phyloP scores from a whole-genome alignment of 495 filamentous ascomycete genomes.

The Cairneyella variabilis region DNA sequence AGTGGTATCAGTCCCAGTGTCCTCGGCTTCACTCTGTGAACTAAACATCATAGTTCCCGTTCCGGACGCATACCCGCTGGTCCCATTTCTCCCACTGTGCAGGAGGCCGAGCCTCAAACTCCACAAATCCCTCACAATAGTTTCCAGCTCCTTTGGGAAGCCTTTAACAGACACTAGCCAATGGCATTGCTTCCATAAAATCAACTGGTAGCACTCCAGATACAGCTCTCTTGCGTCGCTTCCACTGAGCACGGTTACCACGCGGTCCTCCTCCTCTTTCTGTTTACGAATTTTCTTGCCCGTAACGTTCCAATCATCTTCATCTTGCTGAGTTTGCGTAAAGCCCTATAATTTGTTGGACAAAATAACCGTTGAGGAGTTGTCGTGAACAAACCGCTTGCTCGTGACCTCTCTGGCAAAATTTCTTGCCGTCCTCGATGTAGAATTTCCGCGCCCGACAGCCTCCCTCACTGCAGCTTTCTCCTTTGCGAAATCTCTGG shows the following conservation, averaged over 20 bases:
- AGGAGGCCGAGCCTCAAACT: slow-evolving; percentile 34
- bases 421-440: slow-evolving; percentile 62
- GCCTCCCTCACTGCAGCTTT: slow-evolving; percentile 58
- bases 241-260: slow-evolving; percentile 46
- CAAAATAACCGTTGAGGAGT: background rate
- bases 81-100: slow-evolving; percentile 34
- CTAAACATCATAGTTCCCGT: slow-evolving; percentile 20
- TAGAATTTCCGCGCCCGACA: slow-evolving; percentile 60
- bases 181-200: slow-evolving; percentile 71
- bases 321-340: slow-evolving; percentile 63
- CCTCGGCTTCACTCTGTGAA: slow-evolving; percentile 16
- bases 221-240: slow-evolving; percentile 69
- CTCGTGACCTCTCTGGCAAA: slow-evolving; percentile 63
- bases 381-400: slow-evolving; percentile 39
- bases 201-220: slow-evolving; percentile 79
- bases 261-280: slow-evolving; percentile 49
- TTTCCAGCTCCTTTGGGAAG: slow-evolving; percentile 53
- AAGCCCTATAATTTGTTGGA: slow-evolving; percentile 32
- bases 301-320: slow-evolving; percentile 66
- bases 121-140: slow-evolving; percentile 50
- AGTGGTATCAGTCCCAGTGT: slow-evolving; percentile 15
- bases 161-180: slow-evolving; percentile 57
- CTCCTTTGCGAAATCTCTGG: slow-evolving; percentile 39
- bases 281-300: slow-evolving; percentile 57
- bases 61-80: slow-evolving; percentile 56